A percentile compares a stretch with the other conserved stretches of the same genome.
These are phyloP conservation scores for Candida sanyiensis DNA, from an alignment of 805 yeast species.

Conservation along the genomic window DNA sequence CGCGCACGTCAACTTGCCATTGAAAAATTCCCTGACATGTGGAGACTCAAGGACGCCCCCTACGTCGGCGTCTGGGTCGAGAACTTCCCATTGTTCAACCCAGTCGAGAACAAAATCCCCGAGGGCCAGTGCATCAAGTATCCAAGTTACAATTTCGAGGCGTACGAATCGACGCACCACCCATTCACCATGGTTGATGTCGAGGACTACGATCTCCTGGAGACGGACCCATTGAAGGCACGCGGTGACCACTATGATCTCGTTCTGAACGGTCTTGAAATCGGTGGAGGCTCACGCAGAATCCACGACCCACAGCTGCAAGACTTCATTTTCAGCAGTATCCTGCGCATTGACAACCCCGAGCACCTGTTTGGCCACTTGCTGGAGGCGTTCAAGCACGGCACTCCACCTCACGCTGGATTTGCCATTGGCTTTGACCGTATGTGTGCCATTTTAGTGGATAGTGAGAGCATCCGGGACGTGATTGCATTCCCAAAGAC, in stretches of 20 bases:
- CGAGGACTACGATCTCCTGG: constrained; percentile 57
- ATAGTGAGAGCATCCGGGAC: constrained; percentile 73
- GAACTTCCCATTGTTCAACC: constrained; percentile 90
- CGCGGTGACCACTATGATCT: constrained; percentile 92
- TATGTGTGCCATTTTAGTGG: constrained; percentile 84
- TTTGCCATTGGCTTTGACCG: constrained; percentile 94
- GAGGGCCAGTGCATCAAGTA: constrained; percentile 31
- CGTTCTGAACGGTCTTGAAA: constrained; percentile 89
- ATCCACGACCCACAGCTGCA: constrained; percentile 83
- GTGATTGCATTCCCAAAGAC: constrained; percentile 97
- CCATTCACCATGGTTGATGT: constrained; percentile 92
- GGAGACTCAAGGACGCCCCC: constrained; percentile 27
- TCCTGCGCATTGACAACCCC: constrained; percentile 56
- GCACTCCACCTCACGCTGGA: constrained; percentile 99
- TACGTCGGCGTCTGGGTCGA: constrained; percentile 76
- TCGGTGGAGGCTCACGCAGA: constrained; percentile 97
- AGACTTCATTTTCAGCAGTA: constrained; percentile 56
- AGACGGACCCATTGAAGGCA: constrained; percentile 51
- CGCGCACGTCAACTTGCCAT: constrained; percentile 72
- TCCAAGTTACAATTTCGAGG: constrained; percentile 52
- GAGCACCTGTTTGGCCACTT: constrained; percentile 78
- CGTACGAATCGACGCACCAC: constrained; percentile 78
- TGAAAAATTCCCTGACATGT: constrained; percentile 42
- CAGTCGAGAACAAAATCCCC: constrained; percentile 39
- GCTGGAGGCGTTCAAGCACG: constrained; percentile 72